Base-by-base conservation (phyloP, 176 grass and related monocot genomes). In the Zoysia japonica region DNA sequence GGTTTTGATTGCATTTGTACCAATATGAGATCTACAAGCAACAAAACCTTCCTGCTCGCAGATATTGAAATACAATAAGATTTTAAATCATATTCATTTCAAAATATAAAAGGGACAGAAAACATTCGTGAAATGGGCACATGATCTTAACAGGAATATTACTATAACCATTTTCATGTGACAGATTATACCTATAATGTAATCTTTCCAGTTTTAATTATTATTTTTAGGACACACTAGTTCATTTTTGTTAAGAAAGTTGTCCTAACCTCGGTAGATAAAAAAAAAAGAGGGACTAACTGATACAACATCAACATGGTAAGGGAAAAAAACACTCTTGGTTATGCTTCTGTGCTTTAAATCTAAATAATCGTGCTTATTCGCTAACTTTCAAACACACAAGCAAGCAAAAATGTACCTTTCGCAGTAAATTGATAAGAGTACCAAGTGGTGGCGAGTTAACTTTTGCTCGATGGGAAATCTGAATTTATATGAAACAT, bases 11-110 rank as follows among this genome's bases (percentile, higher is more conserved):
- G 84, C 84, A 69, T 90, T 98, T 54, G 85, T 59, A 37, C 72
- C 88, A 71, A 98, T 90, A 73, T 98, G 96, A 17, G 96, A 98
- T 56, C 96, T 86, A 69, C 74, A 89, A 76, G 90, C 86, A 61
- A 81, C 92, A 79, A 89, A 95, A 3, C 96, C 96, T 89, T 98
- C 86, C 90, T 94, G 83, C 52, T 78, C 28, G 77, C 74, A 72
- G n/a, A 65, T 71, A 65, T 67, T 53, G 56, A 62, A 81, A 54
- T 12, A 72, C 45, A 62, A 38, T 54, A 10, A 89, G 49, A 71
- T 28, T 61, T 77, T 47, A 14, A 56, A 3, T 39, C 35, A 15
- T 41, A 41, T 11, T 13, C 3, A 14, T 37, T 63, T 53, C 0
- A 20, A 42, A 40, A 49, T n/a, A 78, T 70, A 9, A 55, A 40